Evolutionary conservation across 495 filamentous ascomycete genomes (phyloP).

Genomic region (Hypoxylon perforatum): DNA sequence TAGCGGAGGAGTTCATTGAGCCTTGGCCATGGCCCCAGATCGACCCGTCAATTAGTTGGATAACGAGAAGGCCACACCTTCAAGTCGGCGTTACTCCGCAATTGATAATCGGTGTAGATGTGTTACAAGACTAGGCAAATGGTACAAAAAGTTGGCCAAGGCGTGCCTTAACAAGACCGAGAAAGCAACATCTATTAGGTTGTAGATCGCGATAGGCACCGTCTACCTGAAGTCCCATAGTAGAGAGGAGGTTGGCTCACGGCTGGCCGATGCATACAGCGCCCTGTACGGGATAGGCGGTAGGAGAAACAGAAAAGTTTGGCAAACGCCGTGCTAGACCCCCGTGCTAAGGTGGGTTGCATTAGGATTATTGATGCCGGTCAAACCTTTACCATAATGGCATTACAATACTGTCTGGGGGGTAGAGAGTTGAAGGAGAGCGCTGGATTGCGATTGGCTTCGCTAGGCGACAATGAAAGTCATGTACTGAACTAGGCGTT

Average conservation of each 20-base stretch:
- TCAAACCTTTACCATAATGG: not conserved
- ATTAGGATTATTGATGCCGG: not conserved
- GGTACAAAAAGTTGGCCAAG: not conserved
- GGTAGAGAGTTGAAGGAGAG: not conserved
- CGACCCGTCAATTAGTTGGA: not conserved
- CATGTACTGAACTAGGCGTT: not conserved
- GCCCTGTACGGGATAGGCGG: not conserved
- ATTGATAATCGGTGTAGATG: not conserved
- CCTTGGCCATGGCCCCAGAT: constrained; percentile 1
- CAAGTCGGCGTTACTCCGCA: not conserved
- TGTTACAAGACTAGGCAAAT: not conserved
- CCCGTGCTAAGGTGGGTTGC: not conserved
- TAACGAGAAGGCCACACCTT: not conserved
- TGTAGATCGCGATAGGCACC: not conserved
- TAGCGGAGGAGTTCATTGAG: constrained; percentile 12
- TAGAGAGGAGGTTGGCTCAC: not conserved
- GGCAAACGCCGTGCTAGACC: not conserved
- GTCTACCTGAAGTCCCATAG: not conserved
- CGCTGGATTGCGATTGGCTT: too few relatives aligned
- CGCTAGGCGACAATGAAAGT: too few relatives aligned
- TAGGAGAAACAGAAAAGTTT: not conserved
- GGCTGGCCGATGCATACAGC: not conserved
- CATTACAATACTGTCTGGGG: not conserved
- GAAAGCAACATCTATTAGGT: not conserved
- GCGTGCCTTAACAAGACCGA: constrained; percentile 1